phyloP scores from a whole-genome alignment of 2,329 filamentous ascomycete genomes.

The Nectriaceae sp. region DNA sequence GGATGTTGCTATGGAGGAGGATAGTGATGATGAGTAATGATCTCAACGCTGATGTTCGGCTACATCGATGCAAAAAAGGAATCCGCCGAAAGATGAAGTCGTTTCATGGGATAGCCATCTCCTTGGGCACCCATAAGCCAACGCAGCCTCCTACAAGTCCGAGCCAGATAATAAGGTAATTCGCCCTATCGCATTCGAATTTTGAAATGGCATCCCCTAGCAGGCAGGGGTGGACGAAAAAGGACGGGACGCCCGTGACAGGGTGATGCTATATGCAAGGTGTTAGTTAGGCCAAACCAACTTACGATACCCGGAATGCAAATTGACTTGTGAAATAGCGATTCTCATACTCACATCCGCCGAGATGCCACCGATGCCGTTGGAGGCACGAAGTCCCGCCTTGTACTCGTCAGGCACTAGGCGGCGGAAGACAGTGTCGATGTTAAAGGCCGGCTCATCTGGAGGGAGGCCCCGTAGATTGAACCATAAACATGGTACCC shows the following conservation, averaged over 20 bases:
- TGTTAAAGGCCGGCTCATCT: constrained; percentile 57
- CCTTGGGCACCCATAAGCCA: constrained; percentile 74
- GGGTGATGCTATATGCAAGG: constrained; percentile 72
- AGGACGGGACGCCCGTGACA: constrained; percentile 72
- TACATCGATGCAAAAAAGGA: constrained; percentile 17
- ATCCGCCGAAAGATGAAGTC: constrained; percentile 8
- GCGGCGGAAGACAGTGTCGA: constrained; percentile 70
- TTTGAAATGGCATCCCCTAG: constrained; percentile 77
- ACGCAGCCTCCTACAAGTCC: constrained; percentile 83
- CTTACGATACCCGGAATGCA: constrained; percentile 30
- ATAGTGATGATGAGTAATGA: constrained; percentile 69
- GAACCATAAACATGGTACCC: constrained; percentile 77
- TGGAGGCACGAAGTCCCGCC: constrained; percentile 58
- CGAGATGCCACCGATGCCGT: constrained; percentile 73
- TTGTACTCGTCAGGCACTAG: constrained; percentile 70
- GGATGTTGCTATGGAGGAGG: constrained; percentile 69
- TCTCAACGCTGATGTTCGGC: constrained; percentile 16
- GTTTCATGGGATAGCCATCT: constrained; percentile 54
- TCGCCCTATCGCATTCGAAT: constrained; percentile 61
- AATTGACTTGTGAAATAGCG: constrained; percentile 33
- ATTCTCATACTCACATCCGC: constrained; percentile 64
- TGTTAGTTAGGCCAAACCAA: constrained; percentile 42
- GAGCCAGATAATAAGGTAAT: constrained; percentile 87
- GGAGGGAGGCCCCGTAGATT: constrained; percentile 59
- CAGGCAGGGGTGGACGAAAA: constrained; percentile 92